A percentile compares a stretch with the other conserved stretches of the same genome.
phyloP scores from a whole-genome alignment of 129 eudicot genomes.

The Calendula officinalis region DNA sequence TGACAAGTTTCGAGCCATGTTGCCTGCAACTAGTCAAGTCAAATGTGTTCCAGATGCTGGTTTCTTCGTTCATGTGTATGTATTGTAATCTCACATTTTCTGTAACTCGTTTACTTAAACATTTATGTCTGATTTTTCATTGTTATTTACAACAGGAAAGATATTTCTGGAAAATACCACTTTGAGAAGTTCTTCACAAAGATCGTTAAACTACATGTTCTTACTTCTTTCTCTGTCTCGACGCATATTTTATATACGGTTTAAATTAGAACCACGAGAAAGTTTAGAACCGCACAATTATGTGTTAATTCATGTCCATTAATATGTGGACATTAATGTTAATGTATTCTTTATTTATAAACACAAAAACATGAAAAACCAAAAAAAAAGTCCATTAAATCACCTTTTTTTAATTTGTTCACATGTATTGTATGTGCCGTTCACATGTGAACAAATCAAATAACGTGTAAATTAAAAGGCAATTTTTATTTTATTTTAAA shows the following conservation, averaged over 20 bases:
- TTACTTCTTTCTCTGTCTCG: neutral
- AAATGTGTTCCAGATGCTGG: conserved; percentile 52
- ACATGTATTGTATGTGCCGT: no score
- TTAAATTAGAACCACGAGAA: no score
- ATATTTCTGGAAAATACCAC: conserved; percentile 38
- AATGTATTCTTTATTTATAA: no score
- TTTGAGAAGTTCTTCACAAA: conserved; percentile 41
- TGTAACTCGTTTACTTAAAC: conserved; percentile 3
- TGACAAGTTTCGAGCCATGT: conserved; percentile 40
- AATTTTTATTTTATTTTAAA: no score
- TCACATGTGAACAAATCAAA: no score
- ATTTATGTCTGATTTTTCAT: neutral
- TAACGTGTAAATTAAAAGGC: no score
- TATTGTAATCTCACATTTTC: conserved; percentile 7
- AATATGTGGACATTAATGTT: no score
- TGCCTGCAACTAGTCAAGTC: conserved; percentile 28
- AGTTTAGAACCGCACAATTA: no score
- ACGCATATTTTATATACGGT: neutral
- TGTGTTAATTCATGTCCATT: no score
- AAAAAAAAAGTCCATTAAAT: no score
- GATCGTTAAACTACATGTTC: conserved; percentile 47
- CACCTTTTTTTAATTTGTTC: no score
- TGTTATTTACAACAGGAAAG: conserved; percentile 34
- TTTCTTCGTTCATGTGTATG: conserved; percentile 39
- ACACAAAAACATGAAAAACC: no score